Base-by-base conservation (phyloP, 1,284 basidiomycete species). In the Cryptococcus amylolentus region DNA sequence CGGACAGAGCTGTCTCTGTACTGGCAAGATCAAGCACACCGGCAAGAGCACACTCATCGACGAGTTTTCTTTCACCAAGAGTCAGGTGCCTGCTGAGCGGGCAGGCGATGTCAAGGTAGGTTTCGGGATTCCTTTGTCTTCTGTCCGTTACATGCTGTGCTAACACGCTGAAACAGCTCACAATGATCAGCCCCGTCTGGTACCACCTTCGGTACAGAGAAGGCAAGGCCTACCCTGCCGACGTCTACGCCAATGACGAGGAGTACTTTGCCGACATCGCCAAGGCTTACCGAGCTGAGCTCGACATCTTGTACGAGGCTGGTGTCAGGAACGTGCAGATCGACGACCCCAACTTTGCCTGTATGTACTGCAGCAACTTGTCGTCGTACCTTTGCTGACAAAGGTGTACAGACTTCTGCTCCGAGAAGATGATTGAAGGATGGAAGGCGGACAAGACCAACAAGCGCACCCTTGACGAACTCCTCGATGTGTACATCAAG, bases 111-210 rank as follows among this genome's bases (percentile, higher is more conserved):
- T 50, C 53, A 55, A 55, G 46, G 52, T 48, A 45, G 0, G 52
- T 54, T 12, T 16, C 10, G 10, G 18, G 12, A 28, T 9, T 43
- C n/a, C 35, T 40, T 13, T 47, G n/a, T 54, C 26, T 37, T 18
- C n/a, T n/a, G 13, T 27, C 38, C 23, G 27, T 10, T 35, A 35
- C 31, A 10, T 10, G 31, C 3, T 38, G 27, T n/a, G 28, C 51
- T 44, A 18, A 31, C 51, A 27, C 31, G 4, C 13, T 27, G 13
- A 8, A 88, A 71, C 90, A 90, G 73, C 73, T 90, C 59, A 89
- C 87, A 9, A 82, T 89, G 73, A 87, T 84, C 63, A 83, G 86
- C 0, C 88, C 88, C 4, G 84, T 84, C 26, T 88, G 87, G 88
- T 87, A 84, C 73, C 87, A 88, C 70, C 81, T 88, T 51, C 83